phyloP scores from a whole-genome alignment of 176 grass and related monocot species.

The Carex littledalei region DNA sequence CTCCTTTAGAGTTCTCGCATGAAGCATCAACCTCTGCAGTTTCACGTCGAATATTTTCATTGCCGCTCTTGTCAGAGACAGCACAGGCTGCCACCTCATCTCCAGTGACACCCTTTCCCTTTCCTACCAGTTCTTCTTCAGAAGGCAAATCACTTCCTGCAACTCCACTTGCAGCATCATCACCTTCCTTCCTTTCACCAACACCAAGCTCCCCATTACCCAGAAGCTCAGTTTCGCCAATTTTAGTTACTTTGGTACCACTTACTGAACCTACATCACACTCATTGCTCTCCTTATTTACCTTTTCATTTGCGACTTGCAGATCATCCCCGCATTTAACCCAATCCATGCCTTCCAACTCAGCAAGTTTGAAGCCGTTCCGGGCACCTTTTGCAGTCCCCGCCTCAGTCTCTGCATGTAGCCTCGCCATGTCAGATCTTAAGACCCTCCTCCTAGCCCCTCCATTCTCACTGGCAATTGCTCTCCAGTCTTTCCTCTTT shows the following conservation, averaged over 20 bases:
- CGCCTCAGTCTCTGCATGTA: constrained; percentile 26
- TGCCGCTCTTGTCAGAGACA: constrained; percentile 14
- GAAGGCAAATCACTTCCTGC: constrained; percentile 1
- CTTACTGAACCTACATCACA: background rate
- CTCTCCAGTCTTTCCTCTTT: constrained; percentile 50
- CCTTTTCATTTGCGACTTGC: background rate
- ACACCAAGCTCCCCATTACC: constrained; percentile 19
- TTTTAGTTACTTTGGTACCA: background rate
- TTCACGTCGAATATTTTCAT: constrained; percentile 1
- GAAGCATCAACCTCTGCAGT: constrained; percentile 4
- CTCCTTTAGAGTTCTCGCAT: background rate
- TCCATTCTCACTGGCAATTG: constrained; percentile 32
- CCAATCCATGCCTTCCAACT: constrained; percentile 18
- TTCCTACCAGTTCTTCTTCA: constrained; percentile 29
- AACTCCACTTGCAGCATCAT: background rate
- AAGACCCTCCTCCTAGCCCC: constrained; percentile 37
- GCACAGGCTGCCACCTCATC: background rate
- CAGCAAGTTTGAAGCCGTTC: background rate
- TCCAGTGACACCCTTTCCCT: constrained; percentile 22
- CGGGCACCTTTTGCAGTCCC: background rate
- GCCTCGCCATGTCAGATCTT: constrained; percentile 36
- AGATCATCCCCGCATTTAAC: constrained; percentile 20
- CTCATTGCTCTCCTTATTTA: constrained; percentile 3
- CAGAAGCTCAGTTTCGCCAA: background rate
- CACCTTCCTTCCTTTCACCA: constrained; percentile 14